phyloP scores from a whole-genome alignment of 257 asterid species.

The Capsicum baccatum region DNA sequence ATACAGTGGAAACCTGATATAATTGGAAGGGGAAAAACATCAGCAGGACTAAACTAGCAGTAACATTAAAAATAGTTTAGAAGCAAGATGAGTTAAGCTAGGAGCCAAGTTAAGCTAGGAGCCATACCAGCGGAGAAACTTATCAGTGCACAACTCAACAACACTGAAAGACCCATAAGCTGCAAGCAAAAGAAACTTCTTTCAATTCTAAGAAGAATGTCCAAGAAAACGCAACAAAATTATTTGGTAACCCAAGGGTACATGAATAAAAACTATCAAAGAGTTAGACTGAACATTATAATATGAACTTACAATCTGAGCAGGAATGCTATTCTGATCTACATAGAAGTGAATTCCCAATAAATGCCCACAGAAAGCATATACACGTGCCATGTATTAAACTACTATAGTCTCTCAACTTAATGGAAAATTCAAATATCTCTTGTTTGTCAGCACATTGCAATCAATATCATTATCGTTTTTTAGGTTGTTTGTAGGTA shows the following conservation, averaged over 20 bases:
- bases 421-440: conserved; percentile 11
- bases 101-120: conserved; percentile 33
- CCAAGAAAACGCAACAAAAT: conserved; percentile 5
- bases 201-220: background rate
- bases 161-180: conserved; percentile 92
- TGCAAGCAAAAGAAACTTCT: conserved; percentile 48
- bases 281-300: conserved; percentile 23
- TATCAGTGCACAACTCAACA: conserved; percentile 81
- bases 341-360: background rate
- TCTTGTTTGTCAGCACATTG: background rate
- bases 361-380: background rate
- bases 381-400: background rate
- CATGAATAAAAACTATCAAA: background rate
- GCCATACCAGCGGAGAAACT: conserved; percentile 72
- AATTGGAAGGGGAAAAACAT: conserved; percentile 29
- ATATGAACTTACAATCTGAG: background rate
- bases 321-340: background rate
- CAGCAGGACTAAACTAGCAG: background rate
- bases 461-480: background rate
- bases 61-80: conserved; percentile 15
- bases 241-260: background rate
- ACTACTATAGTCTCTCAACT: background rate
- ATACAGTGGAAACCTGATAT: conserved; percentile 83
- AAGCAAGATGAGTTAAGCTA: conserved; percentile 25
- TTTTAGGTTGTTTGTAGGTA: background rate